These are phyloP conservation scores for Phallus indusiatus DNA, from an alignment of 768 basidiomycete genomes.

Conservation along the genomic window DNA sequence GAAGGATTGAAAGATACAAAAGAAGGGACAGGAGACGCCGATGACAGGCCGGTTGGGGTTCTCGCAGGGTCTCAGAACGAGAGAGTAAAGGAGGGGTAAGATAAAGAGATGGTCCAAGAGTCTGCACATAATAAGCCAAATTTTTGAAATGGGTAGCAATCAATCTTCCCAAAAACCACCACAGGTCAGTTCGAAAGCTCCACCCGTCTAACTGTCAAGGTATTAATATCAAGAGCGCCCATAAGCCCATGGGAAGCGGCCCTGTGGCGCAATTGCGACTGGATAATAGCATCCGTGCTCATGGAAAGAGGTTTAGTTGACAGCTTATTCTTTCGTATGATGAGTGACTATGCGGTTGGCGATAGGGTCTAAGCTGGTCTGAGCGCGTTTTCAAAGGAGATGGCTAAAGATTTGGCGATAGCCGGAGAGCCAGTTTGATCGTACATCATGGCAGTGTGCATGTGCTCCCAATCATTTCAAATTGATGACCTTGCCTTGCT, in stretches of 20 bases:
- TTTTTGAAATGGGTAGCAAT: not conserved
- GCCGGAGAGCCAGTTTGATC: no score
- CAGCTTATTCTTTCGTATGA: not conserved
- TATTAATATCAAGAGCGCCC: not conserved
- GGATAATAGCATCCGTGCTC: not conserved
- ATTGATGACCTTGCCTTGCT: no score
- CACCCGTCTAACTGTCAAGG: not conserved
- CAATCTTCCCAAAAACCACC: not conserved
- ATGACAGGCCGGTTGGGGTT: not conserved
- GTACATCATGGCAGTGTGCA: no score
- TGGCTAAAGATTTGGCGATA: no score
- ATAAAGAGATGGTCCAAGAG: not conserved
- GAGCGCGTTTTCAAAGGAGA: no score
- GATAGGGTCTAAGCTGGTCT: no score
- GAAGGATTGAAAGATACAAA: not conserved
- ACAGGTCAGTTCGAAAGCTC: not conserved
- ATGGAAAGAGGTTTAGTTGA: not conserved
- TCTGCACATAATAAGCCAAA: not conserved
- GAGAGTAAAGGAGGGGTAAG: not conserved
- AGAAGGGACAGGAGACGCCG: no score
- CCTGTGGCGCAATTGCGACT: not conserved
- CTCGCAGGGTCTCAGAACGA: not conserved
- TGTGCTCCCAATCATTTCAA: no score
- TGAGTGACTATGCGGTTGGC: not conserved
- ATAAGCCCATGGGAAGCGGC: not conserved